These are phyloP conservation scores for Sporothrix luriei DNA, from an alignment of 2,329 filamentous ascomycete species.

Conservation along the genomic window DNA sequence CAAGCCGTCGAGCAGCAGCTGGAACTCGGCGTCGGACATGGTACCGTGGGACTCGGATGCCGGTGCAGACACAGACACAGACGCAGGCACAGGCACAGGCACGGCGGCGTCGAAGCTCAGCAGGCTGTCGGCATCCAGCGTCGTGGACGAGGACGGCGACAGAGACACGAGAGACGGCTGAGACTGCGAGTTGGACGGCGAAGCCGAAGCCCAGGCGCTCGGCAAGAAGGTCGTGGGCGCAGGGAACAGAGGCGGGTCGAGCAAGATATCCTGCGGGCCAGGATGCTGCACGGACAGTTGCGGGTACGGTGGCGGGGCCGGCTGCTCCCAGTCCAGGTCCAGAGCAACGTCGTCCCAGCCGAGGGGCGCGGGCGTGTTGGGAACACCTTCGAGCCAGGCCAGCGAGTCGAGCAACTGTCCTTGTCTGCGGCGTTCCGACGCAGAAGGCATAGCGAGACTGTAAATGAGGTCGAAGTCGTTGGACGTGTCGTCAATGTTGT, in stretches of 20 bases:
- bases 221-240: not conserved
- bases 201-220: not conserved
- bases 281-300: not conserved
- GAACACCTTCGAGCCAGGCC: slow-evolving; percentile 17
- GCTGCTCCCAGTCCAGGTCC: slow-evolving; percentile 1
- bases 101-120: slow-evolving; percentile 13
- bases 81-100: not conserved
- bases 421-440: not conserved
- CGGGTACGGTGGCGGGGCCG: not conserved
- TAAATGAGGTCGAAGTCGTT: not conserved
- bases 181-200: not conserved
- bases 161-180: slow-evolving; percentile 10
- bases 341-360: slow-evolving; percentile 12
- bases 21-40: slow-evolving; percentile 25
- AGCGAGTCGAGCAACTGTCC: slow-evolving; percentile 4
- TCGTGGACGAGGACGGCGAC: slow-evolving; percentile 15
- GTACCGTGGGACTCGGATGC: not conserved
- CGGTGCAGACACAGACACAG: too few species aligned
- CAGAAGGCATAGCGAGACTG: not conserved
- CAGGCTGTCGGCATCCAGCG: slow-evolving; percentile 24
- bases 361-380: slow-evolving; percentile 1
- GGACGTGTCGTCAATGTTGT: not conserved
- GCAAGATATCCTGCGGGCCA: not conserved
- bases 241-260: slow-evolving; percentile 13
- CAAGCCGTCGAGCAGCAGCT: slow-evolving; percentile 2